Evolutionary conservation across 805 yeast genomes (phyloP), one percentile per base, ranked within the genome.

Genomic region (Alloascoidea hylecoeti): DNA sequence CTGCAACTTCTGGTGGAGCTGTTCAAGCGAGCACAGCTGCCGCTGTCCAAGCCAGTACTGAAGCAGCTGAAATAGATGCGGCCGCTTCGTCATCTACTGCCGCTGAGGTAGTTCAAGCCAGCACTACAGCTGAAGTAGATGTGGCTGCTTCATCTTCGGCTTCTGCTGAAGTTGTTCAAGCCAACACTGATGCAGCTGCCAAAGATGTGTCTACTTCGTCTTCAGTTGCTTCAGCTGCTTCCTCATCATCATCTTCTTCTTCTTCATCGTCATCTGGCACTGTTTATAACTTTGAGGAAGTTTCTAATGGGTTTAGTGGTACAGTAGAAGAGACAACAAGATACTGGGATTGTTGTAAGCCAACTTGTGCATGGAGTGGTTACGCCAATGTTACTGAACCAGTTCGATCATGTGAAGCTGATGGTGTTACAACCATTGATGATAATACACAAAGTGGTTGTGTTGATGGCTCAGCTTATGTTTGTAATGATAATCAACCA

Each of bases 301-400:
- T 23, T 15, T 37, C 28, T 4, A 38, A 38, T 4, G 16, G 16
- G 13, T 36, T 34, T 17, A 38, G 39, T 15, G 16, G 16, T 9
- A 23, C 30, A 9, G 30, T 23, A n/a, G 40, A 34, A 12, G 15
- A 16, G 4, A 38, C 40, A 15, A 38, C 40, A 4, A 35, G 40
- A 38, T 38, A 34, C 33, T 38, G 40, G 40, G 40, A 38, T 15
- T 38, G 40, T 35, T 38, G 40, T 18, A 38, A 38, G 39, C 40
- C 40, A 15, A 15, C 39, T 14, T 38, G 40, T 17, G 4, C 40
- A 5, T 38, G 40, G 40, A 17, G 5, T 18, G 40, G 40, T 5
- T 19, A 38, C 16, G 40, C 40, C 13, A n/a, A 14, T 16, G 40
- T 38, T 16, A 4, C 5, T 5, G 13, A 38, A 9, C 40, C 40